These are phyloP conservation scores for Pachyrhizus erosus DNA, from an alignment of 306 rosid genomes.

Conservation along the genomic window DNA sequence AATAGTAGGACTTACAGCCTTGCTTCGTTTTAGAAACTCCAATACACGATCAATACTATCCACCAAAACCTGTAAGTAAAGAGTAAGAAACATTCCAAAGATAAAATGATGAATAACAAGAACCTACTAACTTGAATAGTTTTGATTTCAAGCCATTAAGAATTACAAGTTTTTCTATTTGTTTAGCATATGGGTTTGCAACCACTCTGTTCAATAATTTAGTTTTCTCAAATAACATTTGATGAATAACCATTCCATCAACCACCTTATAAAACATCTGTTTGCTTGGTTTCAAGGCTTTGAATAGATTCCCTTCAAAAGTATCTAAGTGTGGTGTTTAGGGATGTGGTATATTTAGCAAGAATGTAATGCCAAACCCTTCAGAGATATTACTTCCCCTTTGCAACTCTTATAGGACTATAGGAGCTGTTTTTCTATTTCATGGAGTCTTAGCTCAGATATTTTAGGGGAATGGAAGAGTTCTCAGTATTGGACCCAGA, in stretches of 20 bases:
- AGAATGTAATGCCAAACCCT: background rate
- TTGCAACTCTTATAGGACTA: slow-evolving; percentile 1
- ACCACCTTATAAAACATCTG: background rate
- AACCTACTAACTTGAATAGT: background rate
- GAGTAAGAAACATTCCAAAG: slow-evolving; percentile 28
- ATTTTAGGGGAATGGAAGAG: background rate
- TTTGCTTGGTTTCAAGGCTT: background rate
- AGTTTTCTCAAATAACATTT: background rate
- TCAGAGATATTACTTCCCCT: background rate
- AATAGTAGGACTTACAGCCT: slow-evolving; percentile 93
- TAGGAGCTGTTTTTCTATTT: background rate
- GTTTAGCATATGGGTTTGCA: background rate
- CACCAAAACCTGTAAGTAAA: slow-evolving; percentile 68
- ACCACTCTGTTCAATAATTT: background rate
- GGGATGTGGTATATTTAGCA: background rate
- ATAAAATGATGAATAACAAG: slow-evolving; percentile 1
- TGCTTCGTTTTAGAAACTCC: slow-evolving; percentile 88
- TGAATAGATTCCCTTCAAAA: background rate
- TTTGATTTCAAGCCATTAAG: slow-evolving; percentile 16
- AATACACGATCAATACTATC: slow-evolving; percentile 83
- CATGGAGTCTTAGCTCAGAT: background rate
- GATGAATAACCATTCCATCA: background rate
- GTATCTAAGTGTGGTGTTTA: background rate
- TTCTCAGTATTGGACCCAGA: background rate
- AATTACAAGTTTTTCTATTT: background rate